phyloP scores from a whole-genome alignment of 2,329 filamentous ascomycete genomes.

The Botrytis porri region DNA sequence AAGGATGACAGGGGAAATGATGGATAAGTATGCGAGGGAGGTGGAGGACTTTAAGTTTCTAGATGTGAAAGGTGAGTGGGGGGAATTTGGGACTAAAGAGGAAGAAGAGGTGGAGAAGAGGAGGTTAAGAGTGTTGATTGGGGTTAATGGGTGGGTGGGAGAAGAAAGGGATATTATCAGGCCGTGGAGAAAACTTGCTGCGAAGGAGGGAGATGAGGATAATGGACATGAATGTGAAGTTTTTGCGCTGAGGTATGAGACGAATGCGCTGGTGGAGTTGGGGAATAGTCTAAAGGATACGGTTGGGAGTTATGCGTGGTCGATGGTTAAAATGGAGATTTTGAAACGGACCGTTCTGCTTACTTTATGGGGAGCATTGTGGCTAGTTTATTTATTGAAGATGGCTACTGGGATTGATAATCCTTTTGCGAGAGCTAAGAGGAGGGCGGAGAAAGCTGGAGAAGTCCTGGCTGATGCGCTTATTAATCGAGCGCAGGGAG shows the following conservation, averaged over 20 bases:
- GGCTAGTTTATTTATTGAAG: constrained; percentile 50
- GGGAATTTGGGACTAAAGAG: constrained; percentile 29
- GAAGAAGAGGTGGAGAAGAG: constrained; percentile 22
- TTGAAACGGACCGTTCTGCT: constrained; percentile 52
- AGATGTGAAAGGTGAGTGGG: constrained; percentile 55
- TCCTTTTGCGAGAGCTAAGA: constrained; percentile 58
- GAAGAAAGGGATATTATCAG: constrained; percentile 70
- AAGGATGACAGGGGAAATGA: constrained; percentile 74
- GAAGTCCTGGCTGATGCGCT: constrained; percentile 62
- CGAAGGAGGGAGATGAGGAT: background rate
- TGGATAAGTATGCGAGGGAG: constrained; percentile 83
- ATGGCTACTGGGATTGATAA: constrained; percentile 56
- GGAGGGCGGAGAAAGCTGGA: constrained; percentile 58
- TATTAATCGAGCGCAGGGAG: constrained; percentile 42
- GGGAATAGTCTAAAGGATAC: constrained; percentile 71
- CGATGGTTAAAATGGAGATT: constrained; percentile 59
- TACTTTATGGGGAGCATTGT: constrained; percentile 46
- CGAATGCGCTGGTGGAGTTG: constrained; percentile 71
- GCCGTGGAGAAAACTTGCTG: constrained; percentile 70
- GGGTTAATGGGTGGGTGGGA: constrained; percentile 82
- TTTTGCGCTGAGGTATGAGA: constrained; percentile 82
- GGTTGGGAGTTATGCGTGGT: constrained; percentile 57
- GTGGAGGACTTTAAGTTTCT: constrained; percentile 81
- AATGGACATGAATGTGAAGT: constrained; percentile 65
- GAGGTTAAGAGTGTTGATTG: constrained; percentile 76